Base-by-base conservation (phyloP, 1,139 yeast genomes). In the Hyphopichia buzzinii region DNA sequence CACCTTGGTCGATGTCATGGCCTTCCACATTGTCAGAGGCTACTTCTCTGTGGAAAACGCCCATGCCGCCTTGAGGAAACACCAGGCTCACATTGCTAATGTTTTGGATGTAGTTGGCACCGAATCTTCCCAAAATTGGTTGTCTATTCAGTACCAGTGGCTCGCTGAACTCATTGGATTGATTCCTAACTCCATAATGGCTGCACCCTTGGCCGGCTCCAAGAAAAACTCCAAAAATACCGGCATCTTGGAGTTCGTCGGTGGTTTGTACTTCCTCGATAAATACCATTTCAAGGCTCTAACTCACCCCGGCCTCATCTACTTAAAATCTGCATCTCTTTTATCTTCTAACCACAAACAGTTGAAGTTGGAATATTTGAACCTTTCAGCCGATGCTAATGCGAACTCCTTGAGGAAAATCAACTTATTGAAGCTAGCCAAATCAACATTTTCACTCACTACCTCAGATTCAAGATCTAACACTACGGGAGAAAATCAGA, bases 31-130 rank as follows among this genome's bases (percentile, higher is more conserved):
- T 11, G 77, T 78, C 3, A 69, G 85, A 42, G 67, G 81, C 1
- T 76, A 80, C 46, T 64, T 85, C 26, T 77, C 84, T n/a, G 44
- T 77, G 17, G 84, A 77, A 30, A 78, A 77, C 44, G 73, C 84
- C 1, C 67, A 80, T 28, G 48, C 67, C 27, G 87, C 89, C 0
- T 74, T 79, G 46, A 69, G 73, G 39, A 84, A 81, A 52, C 88
- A 85, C 50, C 70, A 71, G 30, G 64, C 77, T 7, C 96, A 87
- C 58, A 53, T 84, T 2, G 67, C 67, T 17, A 74, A 74, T 39
- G 62, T 68, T 0, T 33, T 50, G 4, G 49, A 46, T 17, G 44
- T 48, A 2, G 36, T 55, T 8, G 12, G 26, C 6, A 11, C 26
- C 12, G 25, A 17, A 12, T 26, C 39, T 28, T 39, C 35, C 2